Evolutionary conservation across 768 basidiomycete genomes (phyloP).

Genomic region (Rhizopogon rudus): DNA sequence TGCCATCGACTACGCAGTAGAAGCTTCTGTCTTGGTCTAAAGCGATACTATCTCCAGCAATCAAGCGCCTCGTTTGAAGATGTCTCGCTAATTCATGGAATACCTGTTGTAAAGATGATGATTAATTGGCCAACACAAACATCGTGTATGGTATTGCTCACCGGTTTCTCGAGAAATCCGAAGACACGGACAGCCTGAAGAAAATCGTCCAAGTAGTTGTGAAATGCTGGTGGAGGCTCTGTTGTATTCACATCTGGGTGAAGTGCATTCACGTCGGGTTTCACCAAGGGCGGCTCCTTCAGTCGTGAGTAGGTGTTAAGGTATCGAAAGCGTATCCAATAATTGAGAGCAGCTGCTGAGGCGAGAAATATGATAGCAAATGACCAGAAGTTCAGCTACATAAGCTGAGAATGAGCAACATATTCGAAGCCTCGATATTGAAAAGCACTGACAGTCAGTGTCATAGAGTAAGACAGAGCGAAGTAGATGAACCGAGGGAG

Average conservation of each 20-base stretch:
- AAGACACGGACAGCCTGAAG: constrained; percentile 94
- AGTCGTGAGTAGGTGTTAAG: constrained; percentile 72
- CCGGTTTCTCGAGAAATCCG: constrained; percentile 95
- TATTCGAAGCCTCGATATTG: constrained; percentile 2
- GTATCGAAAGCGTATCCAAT: constrained; percentile 81
- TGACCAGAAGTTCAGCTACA: constrained; percentile 86
- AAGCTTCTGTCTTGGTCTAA: constrained; percentile 92
- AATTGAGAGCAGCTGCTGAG: constrained; percentile 64
- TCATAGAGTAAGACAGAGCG: constrained; percentile 83
- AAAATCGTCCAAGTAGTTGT: constrained; percentile 97
- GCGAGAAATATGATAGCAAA: constrained; percentile 74
- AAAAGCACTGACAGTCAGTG: constrained; percentile 59
- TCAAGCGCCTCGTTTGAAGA: constrained; percentile 89
- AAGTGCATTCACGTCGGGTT: constrained; percentile 79
- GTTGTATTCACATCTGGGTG: constrained; percentile 88
- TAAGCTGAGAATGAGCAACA: constrained; percentile 5
- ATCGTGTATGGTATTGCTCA: constrained; percentile 29
- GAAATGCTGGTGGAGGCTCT: constrained; percentile 73
- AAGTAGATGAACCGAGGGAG: constrained; percentile 75
- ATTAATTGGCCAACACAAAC: not conserved
- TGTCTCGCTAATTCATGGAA: constrained; percentile 98
- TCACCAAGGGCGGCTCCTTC: constrained; percentile 77
- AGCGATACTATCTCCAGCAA: constrained; percentile 92
- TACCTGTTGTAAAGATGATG: constrained; percentile 42
- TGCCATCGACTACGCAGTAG: constrained; percentile 98